Evolutionary conservation across 108 stramenopile species (phyloP), one percentile per base, ranked within the genome.

Genomic region (Cylindrotheca fusiformis): DNA sequence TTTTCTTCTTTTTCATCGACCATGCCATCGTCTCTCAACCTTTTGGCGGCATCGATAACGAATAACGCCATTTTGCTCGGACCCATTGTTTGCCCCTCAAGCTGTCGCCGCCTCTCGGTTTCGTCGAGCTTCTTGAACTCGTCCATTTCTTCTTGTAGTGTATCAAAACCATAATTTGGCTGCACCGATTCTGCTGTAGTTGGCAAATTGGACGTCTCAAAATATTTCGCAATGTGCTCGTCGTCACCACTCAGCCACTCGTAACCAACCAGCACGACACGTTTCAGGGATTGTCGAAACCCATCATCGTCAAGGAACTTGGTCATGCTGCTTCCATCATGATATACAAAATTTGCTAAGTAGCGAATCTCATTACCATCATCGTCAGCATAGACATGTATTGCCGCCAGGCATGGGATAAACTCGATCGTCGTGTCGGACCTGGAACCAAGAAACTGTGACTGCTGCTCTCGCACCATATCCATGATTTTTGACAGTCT

Each of bases 61-160:
- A 84, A 84, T 30, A 70, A 75, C 2, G 80, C 85, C 90, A 92
- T 92, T 71, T 88, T 92, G 5, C 76, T 79, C 20, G 87, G 85
- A 21, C 90, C 90, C 48, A 92, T 73, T 10, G 79, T 74, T 24
- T 72, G 70, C 2, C 67, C 67, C 3, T 21, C 8, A 0, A 61
- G 48, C 12, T 57, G 74, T 71, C 74, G 63, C 24, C 63, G 61
- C 60, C 83, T 88, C 48, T 60, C 81, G 8, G 65, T 74, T 12
- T 74, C 69, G 31, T 31, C 53, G 14, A 86, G 45, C 22, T 53
- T 55, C 46, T 83, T 83, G 75, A 74, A 92, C 1, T 69, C 74
- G 18, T 78, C 74, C 68, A 79, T 82, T 75, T 92, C 90, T 53
- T 85, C 77, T 27, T 71, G 58, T 69, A 92, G 73, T 18, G 83